Base-by-base conservation (phyloP, 495 filamentous ascomycete species). In the Endocarpon pusillum region DNA sequence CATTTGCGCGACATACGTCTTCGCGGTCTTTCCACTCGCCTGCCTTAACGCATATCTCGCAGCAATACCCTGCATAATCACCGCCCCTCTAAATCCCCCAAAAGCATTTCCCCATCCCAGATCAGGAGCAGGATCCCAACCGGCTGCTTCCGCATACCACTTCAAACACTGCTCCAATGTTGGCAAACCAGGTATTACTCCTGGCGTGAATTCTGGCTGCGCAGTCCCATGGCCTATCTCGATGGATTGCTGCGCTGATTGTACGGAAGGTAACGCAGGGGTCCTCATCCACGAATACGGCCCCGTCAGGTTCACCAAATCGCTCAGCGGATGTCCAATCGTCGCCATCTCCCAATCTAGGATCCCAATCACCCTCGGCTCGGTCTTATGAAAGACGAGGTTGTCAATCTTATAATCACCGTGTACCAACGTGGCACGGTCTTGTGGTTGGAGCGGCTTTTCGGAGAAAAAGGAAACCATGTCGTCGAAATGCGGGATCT, bases 381-480 rank as follows among this genome's bases (percentile, higher is more conserved):
- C 83, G 0, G 74, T 85, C 55, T 78, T 74, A 55, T 92, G 83
- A 52, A 87, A 97, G 28, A 97, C 78, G 38, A 96, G 58, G 45
- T 97, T 97, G 53, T 97, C 89, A 47, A 97, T 87, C 58, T 97
- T 97, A 61, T 87, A 97, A 46, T 97, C 89, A 18, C 89, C 89
- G 46, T 97, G 89, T 18, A 97, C 73, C 15, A 94, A 62, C 2
- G 74, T 76, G 16, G 69, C 73, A 26, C 80, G 62, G 45, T 94
- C 86, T 20, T 61, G 64, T 2, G 89, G 86, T 49, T 91, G 82
- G 20, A 58, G 64, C 3, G 47, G 27, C 37, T 61, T 69, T 39
- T 57, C 53, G 37, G 71, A 57, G 46, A 96, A 94, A 58, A 87
- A 94, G 2, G 48, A 50, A 37, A 87, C 67, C 59, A 91, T 78